These are phyloP conservation scores for Cocos nucifera DNA, from an alignment of 176 grass and related monocot species.

Conservation along the genomic window DNA sequence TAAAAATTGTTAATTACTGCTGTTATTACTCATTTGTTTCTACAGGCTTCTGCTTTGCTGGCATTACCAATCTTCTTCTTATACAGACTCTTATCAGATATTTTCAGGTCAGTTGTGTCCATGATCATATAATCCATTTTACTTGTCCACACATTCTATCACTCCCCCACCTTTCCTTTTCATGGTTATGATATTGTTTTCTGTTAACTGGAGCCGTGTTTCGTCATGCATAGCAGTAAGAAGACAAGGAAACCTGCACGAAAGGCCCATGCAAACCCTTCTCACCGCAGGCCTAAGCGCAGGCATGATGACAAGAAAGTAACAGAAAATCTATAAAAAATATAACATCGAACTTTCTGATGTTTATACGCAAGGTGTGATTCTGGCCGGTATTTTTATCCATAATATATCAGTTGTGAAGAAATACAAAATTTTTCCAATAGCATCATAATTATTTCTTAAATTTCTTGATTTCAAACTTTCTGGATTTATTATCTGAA, in stretches of 20 bases:
- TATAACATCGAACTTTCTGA: no score
- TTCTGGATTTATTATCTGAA: no score
- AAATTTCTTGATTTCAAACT: no score
- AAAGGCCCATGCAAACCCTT: conserved; percentile 38
- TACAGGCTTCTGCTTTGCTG: conserved; percentile 66
- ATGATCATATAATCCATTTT: no score
- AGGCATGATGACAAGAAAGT: conserved; percentile 50
- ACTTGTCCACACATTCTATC: no score
- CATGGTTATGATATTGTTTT: conserved; percentile 6
- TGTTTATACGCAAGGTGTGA: no score
- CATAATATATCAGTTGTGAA: background rate
- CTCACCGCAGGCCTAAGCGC: conserved; percentile 48
- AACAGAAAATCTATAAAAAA: background rate
- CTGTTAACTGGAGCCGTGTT: conserved; percentile 13
- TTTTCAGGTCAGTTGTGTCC: conserved; percentile 44
- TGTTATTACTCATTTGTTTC: conserved; percentile 9
- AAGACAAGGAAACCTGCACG: conserved; percentile 42
- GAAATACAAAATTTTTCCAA: no score
- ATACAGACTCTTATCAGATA: conserved; percentile 41
- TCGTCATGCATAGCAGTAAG: conserved; percentile 34
- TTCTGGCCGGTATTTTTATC: background rate
- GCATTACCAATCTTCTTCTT: conserved; percentile 54
- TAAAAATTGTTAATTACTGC: no score
- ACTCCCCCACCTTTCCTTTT: background rate
- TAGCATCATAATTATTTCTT: no score